Evolutionary conservation across 2,329 filamentous ascomycete genomes (phyloP).

Genomic region (Cercospora sesami): DNA sequence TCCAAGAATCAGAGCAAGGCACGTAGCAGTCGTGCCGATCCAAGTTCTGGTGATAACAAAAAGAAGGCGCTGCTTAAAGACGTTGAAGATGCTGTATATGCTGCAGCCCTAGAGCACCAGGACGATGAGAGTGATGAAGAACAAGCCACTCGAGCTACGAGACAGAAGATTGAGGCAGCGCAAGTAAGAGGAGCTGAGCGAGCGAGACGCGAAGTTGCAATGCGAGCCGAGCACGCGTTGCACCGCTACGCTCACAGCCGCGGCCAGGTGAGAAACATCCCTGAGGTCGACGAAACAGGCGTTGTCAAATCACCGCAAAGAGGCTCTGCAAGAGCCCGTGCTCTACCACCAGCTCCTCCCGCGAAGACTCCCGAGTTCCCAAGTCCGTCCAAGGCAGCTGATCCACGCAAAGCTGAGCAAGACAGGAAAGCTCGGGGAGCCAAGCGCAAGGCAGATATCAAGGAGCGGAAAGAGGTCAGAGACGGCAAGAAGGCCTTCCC

Average conservation of each 20-base stretch:
- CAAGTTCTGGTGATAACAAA: background rate
- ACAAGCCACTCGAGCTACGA: background rate
- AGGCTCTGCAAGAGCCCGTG: background rate
- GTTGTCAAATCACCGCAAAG: background rate
- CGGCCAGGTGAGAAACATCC: background rate
- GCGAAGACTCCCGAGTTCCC: conserved; percentile 1
- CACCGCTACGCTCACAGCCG: background rate
- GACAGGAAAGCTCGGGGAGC: background rate
- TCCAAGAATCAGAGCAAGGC: background rate
- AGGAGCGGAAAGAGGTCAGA: background rate
- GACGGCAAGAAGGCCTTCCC: background rate
- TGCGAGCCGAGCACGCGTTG: background rate
- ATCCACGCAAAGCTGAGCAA: background rate
- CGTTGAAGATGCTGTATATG: background rate
- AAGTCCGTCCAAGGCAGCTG: background rate
- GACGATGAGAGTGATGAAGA: background rate
- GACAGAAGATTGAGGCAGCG: background rate
- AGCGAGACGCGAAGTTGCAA: background rate
- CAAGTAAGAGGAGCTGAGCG: background rate
- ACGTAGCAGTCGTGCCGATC: background rate
- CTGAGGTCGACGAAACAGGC: background rate
- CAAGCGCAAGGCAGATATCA: conserved; percentile 4
- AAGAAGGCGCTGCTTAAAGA: background rate
- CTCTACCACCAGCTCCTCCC: background rate
- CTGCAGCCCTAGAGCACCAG: background rate